phyloP scores from a whole-genome alignment of 176 grass and related monocot species.

The Alopecurus myosuroides region DNA sequence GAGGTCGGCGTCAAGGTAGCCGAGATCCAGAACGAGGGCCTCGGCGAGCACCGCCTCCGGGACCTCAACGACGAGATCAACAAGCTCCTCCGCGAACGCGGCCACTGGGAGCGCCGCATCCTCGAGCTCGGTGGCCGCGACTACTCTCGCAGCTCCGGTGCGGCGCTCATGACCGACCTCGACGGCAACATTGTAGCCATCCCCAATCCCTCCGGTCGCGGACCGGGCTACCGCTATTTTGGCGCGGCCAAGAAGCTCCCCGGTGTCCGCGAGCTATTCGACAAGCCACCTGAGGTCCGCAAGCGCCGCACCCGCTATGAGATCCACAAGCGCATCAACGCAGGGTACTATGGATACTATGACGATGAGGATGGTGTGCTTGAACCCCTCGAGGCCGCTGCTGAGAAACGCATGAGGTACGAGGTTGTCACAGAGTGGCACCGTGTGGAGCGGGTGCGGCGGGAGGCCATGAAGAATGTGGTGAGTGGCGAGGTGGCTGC shows the following conservation, averaged over 20 bases:
- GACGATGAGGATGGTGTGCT: slow-evolving; percentile 96
- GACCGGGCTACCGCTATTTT: slow-evolving; percentile 93
- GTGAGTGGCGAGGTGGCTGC: slow-evolving; percentile 72
- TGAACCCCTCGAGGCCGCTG: slow-evolving; percentile 65
- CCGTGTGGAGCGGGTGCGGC: slow-evolving; percentile 60
- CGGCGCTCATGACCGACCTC: slow-evolving; percentile 87
- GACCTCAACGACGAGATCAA: slow-evolving; percentile 99
- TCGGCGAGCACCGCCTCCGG: slow-evolving; percentile 89
- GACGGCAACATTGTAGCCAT: slow-evolving; percentile 93
- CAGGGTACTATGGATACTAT: slow-evolving; percentile 85
- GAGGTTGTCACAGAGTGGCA: slow-evolving; percentile 59
- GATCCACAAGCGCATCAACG: slow-evolving; percentile 93
- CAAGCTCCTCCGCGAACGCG: slow-evolving; percentile 92
- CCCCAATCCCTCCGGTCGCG: slow-evolving; percentile 81
- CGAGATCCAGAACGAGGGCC: slow-evolving; percentile 98
- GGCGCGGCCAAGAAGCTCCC: slow-evolving; percentile 96
- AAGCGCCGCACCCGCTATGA: slow-evolving; percentile 86
- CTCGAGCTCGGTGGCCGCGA: slow-evolving; percentile 80
- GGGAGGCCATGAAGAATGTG: slow-evolving; percentile 82
- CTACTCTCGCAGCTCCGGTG: slow-evolving; percentile 58
- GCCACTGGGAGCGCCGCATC: slow-evolving; percentile 96
- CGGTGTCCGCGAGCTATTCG: slow-evolving; percentile 86
- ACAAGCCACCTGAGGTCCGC: slow-evolving; percentile 79
- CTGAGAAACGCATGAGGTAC: slow-evolving; percentile 64
- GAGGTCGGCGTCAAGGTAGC: slow-evolving; percentile 95